Percentiles rank a stretch among this genome's conserved stretches.
Evolutionary conservation across 768 basidiomycete genomes (phyloP).

Genomic region (Suillus alpinus): DNA sequence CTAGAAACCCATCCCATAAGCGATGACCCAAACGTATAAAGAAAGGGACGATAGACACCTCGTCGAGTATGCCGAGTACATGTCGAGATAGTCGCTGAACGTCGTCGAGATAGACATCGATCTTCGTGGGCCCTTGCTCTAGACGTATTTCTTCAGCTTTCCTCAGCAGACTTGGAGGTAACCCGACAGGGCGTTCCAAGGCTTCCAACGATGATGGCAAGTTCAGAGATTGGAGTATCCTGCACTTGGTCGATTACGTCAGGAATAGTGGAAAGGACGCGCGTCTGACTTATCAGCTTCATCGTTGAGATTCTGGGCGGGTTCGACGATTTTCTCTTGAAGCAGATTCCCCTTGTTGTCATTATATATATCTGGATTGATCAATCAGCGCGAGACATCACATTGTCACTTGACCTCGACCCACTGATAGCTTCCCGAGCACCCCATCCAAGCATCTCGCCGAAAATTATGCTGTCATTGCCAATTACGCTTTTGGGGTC

Average conservation of each 20-base stretch:
- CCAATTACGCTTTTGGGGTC: slow-evolving; percentile 58
- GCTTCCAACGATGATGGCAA: slow-evolving; percentile 87
- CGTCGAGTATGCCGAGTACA: slow-evolving; percentile 63
- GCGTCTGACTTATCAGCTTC: slow-evolving; percentile 54
- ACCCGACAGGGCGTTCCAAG: slow-evolving; percentile 78
- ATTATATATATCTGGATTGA: slow-evolving; percentile 71
- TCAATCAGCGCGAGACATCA: neutral
- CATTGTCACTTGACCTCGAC: slow-evolving; percentile 21
- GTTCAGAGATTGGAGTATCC: slow-evolving; percentile 66
- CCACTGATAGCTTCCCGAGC: slow-evolving; percentile 83
- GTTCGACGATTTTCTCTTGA: slow-evolving; percentile 60
- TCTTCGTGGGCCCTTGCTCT: slow-evolving; percentile 70
- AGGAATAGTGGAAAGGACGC: neutral
- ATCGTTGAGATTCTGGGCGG: slow-evolving; percentile 61
- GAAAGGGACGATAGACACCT: slow-evolving; percentile 46
- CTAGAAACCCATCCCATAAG: slow-evolving; percentile 37
- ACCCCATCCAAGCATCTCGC: slow-evolving; percentile 80
- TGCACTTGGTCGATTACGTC: slow-evolving; percentile 27
- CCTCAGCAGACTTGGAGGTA: slow-evolving; percentile 83
- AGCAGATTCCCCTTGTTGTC: slow-evolving; percentile 74
- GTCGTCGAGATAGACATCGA: slow-evolving; percentile 71
- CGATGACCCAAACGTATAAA: neutral
- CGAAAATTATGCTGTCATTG: slow-evolving; percentile 62
- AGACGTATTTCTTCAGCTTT: slow-evolving; percentile 83
- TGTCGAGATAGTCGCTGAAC: slow-evolving; percentile 63